These are phyloP conservation scores for Colletotrichum euphorbiae DNA, from an alignment of 2,329 filamentous ascomycete species.

Conservation along the genomic window DNA sequence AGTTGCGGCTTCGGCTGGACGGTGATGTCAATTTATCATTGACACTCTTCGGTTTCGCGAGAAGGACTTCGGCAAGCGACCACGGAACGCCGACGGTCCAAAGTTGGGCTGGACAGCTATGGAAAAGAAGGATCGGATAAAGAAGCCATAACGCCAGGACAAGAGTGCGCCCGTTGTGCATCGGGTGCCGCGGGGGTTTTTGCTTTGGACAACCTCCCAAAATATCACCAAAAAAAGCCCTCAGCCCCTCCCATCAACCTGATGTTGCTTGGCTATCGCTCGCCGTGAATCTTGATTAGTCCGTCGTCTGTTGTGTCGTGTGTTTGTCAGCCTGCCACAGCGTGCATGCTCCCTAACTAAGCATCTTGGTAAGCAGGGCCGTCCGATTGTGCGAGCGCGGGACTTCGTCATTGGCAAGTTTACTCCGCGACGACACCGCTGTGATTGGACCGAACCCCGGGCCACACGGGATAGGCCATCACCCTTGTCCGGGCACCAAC, in stretches of 20 bases:
- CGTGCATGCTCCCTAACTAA: conserved; percentile 35
- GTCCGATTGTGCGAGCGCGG: conserved; percentile 17
- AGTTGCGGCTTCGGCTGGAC: background rate
- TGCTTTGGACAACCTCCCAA: background rate
- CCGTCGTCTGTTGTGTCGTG: conserved; percentile 33
- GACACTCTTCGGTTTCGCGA: background rate
- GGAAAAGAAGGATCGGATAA: no score
- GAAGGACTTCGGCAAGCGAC: background rate
- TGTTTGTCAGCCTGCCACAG: conserved; percentile 37
- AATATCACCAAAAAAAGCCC: background rate
- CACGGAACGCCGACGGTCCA: background rate
- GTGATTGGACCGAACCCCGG: conserved; percentile 20
- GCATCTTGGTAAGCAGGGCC: conserved; percentile 38
- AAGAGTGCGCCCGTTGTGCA: no score
- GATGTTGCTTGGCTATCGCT: conserved; percentile 7
- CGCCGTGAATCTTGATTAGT: background rate
- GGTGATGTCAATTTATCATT: background rate
- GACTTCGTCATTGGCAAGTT: conserved; percentile 26
- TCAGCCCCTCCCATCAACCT: conserved; percentile 3
- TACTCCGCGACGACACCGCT: background rate
- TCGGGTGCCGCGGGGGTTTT: conserved; percentile 17
- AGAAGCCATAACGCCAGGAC: background rate
- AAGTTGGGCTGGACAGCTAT: background rate
- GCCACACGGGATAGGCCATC: conserved; percentile 1
- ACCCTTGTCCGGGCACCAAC: background rate